Percentiles rank a stretch among this genome's conserved stretches.
These are phyloP conservation scores for Hansenula lynferdii DNA, from an alignment of 1,139 yeast species.

Conservation along the genomic window DNA sequence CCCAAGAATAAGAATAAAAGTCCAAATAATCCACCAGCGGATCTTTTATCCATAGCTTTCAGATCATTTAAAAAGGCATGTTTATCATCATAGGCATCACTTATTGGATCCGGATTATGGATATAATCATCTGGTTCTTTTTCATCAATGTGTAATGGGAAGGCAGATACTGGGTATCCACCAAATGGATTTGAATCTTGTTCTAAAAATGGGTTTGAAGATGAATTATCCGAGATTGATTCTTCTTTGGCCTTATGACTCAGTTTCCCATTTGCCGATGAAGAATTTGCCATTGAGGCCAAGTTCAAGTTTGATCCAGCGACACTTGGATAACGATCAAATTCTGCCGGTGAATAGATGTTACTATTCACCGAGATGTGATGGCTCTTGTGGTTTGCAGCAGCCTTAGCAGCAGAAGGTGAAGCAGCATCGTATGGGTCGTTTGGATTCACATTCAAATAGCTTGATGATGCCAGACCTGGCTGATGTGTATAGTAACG, in stretches of 20 bases:
- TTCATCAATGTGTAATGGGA: conserved; percentile 83
- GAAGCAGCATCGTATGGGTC: background rate
- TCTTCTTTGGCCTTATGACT: background rate
- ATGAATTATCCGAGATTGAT: background rate
- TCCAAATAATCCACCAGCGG: conserved; percentile 57
- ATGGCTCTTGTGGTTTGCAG: too few species aligned
- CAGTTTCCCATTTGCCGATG: background rate
- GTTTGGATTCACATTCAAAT: background rate
- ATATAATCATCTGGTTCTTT: conserved; percentile 89
- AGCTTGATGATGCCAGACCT: background rate
- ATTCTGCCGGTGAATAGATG: conserved; percentile 1
- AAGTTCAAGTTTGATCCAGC: background rate
- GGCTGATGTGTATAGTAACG: background rate
- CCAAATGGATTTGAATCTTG: conserved; percentile 80
- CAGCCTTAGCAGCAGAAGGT: background rate
- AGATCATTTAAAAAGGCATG: conserved; percentile 55
- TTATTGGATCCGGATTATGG: conserved; percentile 90
- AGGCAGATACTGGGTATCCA: conserved; percentile 85
- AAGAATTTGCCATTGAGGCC: too few species aligned
- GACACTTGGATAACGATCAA: conserved; percentile 1
- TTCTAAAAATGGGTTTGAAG: conserved; percentile 28
- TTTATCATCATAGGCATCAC: conserved; percentile 74
- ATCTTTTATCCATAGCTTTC: conserved; percentile 53
- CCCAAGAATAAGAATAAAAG: conserved; percentile 54
- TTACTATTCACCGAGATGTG: conserved; percentile 1